These are phyloP conservation scores for Thelonectria olida DNA, from an alignment of 2,329 filamentous ascomycete species.

Conservation along the genomic window DNA sequence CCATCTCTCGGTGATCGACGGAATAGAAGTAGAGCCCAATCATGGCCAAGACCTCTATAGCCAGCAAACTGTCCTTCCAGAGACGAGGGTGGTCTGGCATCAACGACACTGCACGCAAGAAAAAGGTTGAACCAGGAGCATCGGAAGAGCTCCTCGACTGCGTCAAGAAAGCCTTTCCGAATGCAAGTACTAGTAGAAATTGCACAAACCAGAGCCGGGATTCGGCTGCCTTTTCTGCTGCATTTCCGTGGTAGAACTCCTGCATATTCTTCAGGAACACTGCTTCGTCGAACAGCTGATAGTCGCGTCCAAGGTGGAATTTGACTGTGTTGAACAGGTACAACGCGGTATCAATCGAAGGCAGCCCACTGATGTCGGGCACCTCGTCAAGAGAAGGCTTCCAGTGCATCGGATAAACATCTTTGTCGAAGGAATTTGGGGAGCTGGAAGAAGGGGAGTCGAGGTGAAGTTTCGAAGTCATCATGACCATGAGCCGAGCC, in stretches of 20 bases:
- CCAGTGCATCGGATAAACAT: slow-evolving; percentile 43
- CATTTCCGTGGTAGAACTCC: slow-evolving; percentile 33
- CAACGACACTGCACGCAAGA: slow-evolving; percentile 46
- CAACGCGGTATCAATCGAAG: slow-evolving; percentile 45
- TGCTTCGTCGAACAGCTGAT: slow-evolving; percentile 46
- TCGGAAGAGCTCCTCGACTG: slow-evolving; percentile 40
- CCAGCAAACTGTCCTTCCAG: slow-evolving; percentile 50
- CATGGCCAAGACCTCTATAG: slow-evolving; percentile 48
- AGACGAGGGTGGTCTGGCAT: slow-evolving; percentile 46
- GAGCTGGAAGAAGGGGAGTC: slow-evolving; percentile 31
- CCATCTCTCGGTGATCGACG: slow-evolving; percentile 48
- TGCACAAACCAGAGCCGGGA: slow-evolving; percentile 58
- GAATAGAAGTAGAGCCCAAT: slow-evolving; percentile 50
- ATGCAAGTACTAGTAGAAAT: slow-evolving; percentile 58
- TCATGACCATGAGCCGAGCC: slow-evolving; percentile 42
- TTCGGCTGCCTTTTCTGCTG: slow-evolving; percentile 28
- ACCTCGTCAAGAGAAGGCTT: slow-evolving; percentile 25
- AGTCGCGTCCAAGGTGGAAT: slow-evolving; percentile 50
- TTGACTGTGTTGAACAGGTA: slow-evolving; percentile 48
- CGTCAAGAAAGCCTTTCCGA: slow-evolving; percentile 40
- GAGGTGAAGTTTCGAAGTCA: slow-evolving; percentile 42
- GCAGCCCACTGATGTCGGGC: slow-evolving; percentile 45
- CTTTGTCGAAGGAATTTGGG: slow-evolving; percentile 35
- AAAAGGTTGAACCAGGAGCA: slow-evolving; percentile 44
- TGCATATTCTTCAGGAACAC: slow-evolving; percentile 41